Base-by-base conservation (phyloP, 73 alveolate species). In the Paramecium sexaurelia region DNA sequence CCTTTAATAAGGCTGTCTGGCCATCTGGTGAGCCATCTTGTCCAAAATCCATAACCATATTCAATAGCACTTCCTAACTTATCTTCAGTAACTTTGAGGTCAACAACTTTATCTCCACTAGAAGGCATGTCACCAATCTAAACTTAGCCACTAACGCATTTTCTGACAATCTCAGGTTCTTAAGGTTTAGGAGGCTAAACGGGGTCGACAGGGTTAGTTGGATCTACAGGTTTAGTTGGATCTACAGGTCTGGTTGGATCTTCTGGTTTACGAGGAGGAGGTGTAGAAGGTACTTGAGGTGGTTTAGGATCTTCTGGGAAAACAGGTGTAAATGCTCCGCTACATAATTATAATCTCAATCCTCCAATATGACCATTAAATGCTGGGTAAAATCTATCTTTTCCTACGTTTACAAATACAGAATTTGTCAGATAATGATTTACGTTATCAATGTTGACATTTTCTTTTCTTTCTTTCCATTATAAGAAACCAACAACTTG, bases 11-110 rank as follows among this genome's bases (percentile, higher is more conserved):
- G 55, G 11, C 2, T 24, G 10, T 78, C 90, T 24, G 90, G 90
- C 61, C 40, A 78, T 40, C 73, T 37, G 13, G 90, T 78, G 0
- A 78, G 29, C 75, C 68, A 78, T 78, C 90, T 78, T 2, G 75
- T 40, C 90, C 90, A 78, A 24, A 78, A 78, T 40, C 90, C 90
- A 78, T 78, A 78, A 19, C 90, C 90, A 15, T 78, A 78, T 78
- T 78, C 90, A 13, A 24, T 78, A 7, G 73, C 90, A 29, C 90
- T 40, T 24, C 55, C 73, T 36, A 78, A 78, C 41, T 78, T 78
- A 39, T 78, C 90, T 19, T 26, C 90, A 36, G 90, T 32, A 11
- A 78, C 73, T 11, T 40, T 43, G 19, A 78, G 68, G 22, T 78
- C 90, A 37, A 78, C 90, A 39, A 37, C 90, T 43, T 39, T 78